These are phyloP conservation scores for Neurospora africana DNA, from an alignment of 495 filamentous ascomycete genomes.

Conservation along the genomic window DNA sequence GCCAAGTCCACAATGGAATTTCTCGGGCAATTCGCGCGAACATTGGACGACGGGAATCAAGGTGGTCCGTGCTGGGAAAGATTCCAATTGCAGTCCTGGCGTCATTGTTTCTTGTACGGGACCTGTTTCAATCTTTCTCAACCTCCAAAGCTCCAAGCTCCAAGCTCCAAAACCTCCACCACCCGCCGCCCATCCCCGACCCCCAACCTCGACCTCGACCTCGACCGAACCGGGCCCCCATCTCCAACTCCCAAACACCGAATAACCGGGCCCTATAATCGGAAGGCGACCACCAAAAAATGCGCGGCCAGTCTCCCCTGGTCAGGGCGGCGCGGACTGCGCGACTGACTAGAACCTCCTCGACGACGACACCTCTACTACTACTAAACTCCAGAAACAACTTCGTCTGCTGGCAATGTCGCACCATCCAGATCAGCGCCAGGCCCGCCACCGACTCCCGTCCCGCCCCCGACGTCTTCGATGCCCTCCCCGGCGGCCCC, in stretches of 20 bases:
- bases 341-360: neutral
- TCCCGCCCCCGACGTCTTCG: constrained; percentile 35
- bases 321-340: constrained; percentile 11
- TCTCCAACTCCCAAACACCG: neutral
- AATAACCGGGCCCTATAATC: neutral
- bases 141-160: neutral
- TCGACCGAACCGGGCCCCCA: neutral
- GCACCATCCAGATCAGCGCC: constrained; percentile 44
- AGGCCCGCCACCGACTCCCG: constrained; percentile 41
- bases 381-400: neutral
- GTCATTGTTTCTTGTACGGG: neutral
- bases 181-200: neutral
- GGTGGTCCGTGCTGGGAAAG: too few relatives aligned
- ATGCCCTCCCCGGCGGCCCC: constrained; percentile 19
- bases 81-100: too few relatives aligned
- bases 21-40: too few relatives aligned
- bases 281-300: constrained; percentile 7
- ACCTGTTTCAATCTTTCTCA: neutral
- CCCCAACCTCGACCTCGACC: neutral
- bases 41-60: too few relatives aligned
- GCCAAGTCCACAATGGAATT: neutral
- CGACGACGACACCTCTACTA: neutral
- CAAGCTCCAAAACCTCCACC: neutral
- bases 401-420: constrained; percentile 37
- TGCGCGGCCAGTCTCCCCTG: constrained; percentile 21